Percentiles rank a stretch among this genome's conserved stretches.
phyloP scores from a whole-genome alignment of 495 filamentous ascomycete genomes.

The Wilcoxina mikolae region DNA sequence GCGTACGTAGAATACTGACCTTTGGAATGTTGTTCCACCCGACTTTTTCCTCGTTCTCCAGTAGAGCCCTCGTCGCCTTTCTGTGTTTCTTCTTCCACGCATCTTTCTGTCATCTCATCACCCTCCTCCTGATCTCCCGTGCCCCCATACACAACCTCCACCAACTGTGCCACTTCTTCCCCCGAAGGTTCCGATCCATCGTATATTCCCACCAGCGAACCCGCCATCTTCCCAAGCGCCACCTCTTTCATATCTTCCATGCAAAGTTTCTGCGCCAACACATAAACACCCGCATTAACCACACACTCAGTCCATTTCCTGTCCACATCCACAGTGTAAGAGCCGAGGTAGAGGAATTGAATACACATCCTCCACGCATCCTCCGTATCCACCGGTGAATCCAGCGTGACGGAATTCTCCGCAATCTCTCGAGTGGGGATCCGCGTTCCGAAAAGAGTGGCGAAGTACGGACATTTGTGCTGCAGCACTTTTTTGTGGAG shows the following conservation, averaged over 20 bases:
- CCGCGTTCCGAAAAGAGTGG: neutral
- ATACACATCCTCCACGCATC: neutral
- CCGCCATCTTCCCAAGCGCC: neutral
- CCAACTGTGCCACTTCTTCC: neutral
- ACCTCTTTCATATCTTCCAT: conserved; percentile 1
- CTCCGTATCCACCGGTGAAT: neutral
- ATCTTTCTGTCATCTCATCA: neutral
- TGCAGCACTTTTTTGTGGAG: neutral
- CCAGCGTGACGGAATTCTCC: neutral
- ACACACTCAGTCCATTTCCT: neutral
- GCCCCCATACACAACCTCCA: neutral
- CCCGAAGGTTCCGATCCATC: neutral
- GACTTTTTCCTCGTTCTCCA: too few relatives aligned
- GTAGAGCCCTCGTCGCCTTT: too few relatives aligned
- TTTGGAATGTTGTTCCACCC: too few relatives aligned
- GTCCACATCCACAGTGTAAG: neutral
- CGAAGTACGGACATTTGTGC: conserved; percentile 3
- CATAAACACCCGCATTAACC: neutral
- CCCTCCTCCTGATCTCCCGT: neutral
- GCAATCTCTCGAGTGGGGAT: neutral
- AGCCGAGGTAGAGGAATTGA: neutral
- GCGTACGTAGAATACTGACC: too few relatives aligned
- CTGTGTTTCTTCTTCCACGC: too few relatives aligned
- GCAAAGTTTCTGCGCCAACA: neutral
- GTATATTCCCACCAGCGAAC: neutral